Conservation (phyloP, 192 early-diverging fungal species). For the Coemansia guatemalensis region DNA sequence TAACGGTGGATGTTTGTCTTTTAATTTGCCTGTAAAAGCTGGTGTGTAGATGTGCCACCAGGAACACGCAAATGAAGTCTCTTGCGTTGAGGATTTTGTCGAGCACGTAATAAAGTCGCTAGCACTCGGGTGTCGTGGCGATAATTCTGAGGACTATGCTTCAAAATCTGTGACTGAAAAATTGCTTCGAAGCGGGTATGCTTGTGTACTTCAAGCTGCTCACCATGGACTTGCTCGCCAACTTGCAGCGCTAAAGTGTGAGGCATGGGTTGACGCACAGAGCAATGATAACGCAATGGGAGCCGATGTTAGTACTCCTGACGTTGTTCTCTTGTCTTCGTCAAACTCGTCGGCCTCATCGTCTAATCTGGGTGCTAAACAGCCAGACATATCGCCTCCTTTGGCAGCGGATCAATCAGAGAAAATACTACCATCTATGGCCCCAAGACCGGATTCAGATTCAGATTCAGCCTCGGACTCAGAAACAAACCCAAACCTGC, state of each 20-base stretch:
- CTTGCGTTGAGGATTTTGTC: conserved; percentile 14
- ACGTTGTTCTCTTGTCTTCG: not conserved
- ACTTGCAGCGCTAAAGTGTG: conserved; percentile 9
- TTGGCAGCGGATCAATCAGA: not conserved
- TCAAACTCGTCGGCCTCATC: not conserved
- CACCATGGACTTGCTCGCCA: conserved; percentile 19
- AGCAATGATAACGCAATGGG: not conserved
- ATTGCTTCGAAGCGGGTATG: conserved; percentile 23
- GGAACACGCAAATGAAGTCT: conserved; percentile 9
- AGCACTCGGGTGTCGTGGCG: not conserved
- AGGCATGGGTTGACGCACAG: conserved; percentile 13
- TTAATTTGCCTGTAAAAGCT: conserved; percentile 5
- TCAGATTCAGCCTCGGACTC: not conserved
- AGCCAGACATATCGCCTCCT: not conserved
- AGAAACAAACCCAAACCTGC: not conserved
- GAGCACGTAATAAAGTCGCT: conserved; percentile 15
- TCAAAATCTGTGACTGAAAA: conserved; percentile 1
- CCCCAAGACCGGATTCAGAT: not conserved
- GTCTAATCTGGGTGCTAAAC: not conserved
- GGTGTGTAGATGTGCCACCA: conserved; percentile 16
- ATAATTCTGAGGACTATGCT: not conserved
- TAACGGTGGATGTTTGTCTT: not conserved
- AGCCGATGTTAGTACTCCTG: not conserved
- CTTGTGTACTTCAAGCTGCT: conserved; percentile 17
- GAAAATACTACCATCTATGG: not conserved